Evolutionary conservation across 1,284 basidiomycete species (phyloP), one percentile per base, ranked within the genome.

Genomic region (Fomes fomentarius): DNA sequence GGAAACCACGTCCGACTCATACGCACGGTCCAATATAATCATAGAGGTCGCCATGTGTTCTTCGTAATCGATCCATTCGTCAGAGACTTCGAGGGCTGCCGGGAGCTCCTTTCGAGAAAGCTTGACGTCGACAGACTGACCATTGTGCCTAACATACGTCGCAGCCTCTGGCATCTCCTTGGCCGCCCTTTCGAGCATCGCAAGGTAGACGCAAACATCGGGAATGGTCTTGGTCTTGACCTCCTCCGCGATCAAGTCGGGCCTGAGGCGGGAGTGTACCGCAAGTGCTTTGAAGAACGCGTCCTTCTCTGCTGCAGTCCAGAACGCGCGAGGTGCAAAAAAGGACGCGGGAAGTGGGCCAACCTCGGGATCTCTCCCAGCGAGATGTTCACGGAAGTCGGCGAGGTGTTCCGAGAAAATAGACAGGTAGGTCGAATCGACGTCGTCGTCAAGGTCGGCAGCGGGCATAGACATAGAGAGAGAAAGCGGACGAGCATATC

Each of bases 241-340:
- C 47, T 80, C 78, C n/a, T 71, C 73, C 0, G 88, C 82, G 50
- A 92, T 86, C 41, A 91, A 75, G 66, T 93, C 90, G 1, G 88
- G 85, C 19, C 87, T 74, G 17, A 84, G 71, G 21, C 86, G 79
- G n/a, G 89, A 91, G 67, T 87, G 76, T 0, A 82, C 67, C 14
- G 76, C 66, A 14, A 92, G 69, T 0, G 78, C 81, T 63, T 82
- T 85, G 64, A 93, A 94, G 71, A 94, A 92, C 0, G 66, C 59
- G 12, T 81, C 74, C 62, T 89, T 89, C 65, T 94, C 91, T 7
- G 70, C 58, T 0, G 76, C 63, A 4, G 83, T 82, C 92, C 92
- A 94, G 54, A 74, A 74, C 10, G 77, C 75, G 14, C 73, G 69
- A 3, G 81, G 80, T 0, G 75, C 69, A 42, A 77, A 60, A 63